Evolutionary conservation across 2,329 filamentous ascomycete genomes (phyloP).

Genomic region (Pestalotiopsis fici): DNA sequence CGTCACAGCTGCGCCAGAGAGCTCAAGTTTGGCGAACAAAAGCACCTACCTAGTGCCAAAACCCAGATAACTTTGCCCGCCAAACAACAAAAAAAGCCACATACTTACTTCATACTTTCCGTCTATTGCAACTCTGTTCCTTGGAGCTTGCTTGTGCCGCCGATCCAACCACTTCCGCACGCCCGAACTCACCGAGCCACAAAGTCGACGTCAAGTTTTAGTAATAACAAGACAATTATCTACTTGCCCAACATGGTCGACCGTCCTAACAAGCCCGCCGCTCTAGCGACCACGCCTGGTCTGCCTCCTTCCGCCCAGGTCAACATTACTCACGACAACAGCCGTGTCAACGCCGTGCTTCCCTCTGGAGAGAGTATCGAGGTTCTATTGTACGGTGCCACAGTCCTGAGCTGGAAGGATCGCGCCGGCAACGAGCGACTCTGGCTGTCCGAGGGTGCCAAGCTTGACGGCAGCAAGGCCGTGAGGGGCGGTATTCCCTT

Average conservation of each 20-base stretch:
- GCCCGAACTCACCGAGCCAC: neutral
- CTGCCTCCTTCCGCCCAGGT: conserved; percentile 77
- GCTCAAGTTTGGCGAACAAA: neutral
- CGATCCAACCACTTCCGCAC: neutral
- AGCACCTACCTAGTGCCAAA: neutral
- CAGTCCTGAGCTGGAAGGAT: conserved; percentile 91
- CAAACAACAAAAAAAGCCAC: neutral
- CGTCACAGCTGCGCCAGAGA: conserved; percentile 1
- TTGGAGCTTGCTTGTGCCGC: neutral
- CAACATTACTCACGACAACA: conserved; percentile 70
- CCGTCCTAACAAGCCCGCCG: conserved; percentile 79
- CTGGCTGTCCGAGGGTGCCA: conserved; percentile 79
- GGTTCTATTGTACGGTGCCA: conserved; percentile 88
- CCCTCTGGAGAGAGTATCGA: conserved; percentile 86
- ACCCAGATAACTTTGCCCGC: neutral
- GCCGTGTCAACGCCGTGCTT: conserved; percentile 75
- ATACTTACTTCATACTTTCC: neutral
- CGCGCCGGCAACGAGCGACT: conserved; percentile 77
- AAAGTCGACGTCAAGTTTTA: neutral
- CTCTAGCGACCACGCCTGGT: conserved; percentile 73
- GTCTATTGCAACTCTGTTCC: neutral
- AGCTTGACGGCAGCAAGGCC: conserved; percentile 83
- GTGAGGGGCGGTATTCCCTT: conserved; percentile 91
- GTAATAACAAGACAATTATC: neutral
- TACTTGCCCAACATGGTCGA: conserved; percentile 64